phyloP scores from a whole-genome alignment of 169 alveolate species.

The Eimeria brunetti region DNA sequence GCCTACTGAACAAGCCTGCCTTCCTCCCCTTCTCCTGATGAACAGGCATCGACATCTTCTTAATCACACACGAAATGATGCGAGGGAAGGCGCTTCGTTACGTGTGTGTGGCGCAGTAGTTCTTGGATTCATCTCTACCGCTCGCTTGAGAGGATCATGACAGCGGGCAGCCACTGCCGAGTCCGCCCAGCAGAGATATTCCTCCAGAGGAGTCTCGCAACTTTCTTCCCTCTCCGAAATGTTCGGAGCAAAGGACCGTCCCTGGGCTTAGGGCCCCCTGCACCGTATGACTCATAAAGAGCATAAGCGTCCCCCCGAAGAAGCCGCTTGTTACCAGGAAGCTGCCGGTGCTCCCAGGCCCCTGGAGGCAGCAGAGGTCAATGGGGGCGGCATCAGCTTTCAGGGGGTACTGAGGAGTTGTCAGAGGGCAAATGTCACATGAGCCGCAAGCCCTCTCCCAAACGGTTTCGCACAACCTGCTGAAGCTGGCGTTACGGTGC shows the following conservation, averaged over 20 bases:
- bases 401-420: background rate
- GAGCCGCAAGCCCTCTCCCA: background rate
- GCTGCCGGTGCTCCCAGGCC: no score
- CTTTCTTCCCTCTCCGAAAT: no score
- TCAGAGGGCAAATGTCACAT: background rate
- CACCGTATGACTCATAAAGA: no score
- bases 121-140: background rate
- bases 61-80: background rate
- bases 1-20: background rate
- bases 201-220: background rate
- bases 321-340: no score
- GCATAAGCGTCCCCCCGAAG: no score
- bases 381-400: background rate
- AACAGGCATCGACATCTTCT: background rate
- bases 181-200: background rate
- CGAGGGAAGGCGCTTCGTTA: no score
- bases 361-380: background rate
- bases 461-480: background rate
- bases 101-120: background rate
- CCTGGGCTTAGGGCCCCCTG: no score
- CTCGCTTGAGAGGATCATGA: background rate
- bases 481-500: background rate
- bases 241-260: no score
- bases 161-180: no score
- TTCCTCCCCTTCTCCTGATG: background rate